Evolutionary conservation across 345 rosid species (phyloP).

Genomic region (Bruguiera parviflora): DNA sequence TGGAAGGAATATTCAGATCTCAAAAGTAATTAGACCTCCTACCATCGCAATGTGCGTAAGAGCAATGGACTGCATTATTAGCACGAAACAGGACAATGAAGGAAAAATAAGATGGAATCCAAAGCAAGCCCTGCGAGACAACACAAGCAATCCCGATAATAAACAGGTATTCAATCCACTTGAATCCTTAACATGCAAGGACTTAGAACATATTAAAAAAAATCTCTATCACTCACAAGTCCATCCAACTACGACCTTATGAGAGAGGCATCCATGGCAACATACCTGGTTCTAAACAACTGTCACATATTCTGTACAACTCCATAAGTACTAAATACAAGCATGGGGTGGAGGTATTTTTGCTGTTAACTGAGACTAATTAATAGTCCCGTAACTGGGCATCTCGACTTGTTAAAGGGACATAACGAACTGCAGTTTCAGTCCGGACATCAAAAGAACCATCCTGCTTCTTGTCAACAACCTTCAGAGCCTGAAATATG

Average conservation of each 20-base stretch:
- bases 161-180: too few species aligned
- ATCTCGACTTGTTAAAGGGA: slow-evolving; percentile 86
- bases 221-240: background rate
- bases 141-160: too few species aligned
- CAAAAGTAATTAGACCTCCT: too few species aligned
- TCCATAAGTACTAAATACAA: background rate
- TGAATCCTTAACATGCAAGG: too few species aligned
- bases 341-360: background rate
- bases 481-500: slow-evolving; percentile 72
- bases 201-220: background rate
- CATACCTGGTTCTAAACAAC: background rate
- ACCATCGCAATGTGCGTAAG: too few species aligned
- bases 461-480: slow-evolving; percentile 68
- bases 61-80: too few species aligned
- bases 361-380: background rate
- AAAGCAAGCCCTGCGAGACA: too few species aligned
- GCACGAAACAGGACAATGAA: too few species aligned
- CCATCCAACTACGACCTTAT: background rate
- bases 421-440: slow-evolving; percentile 84
- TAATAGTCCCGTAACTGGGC: slow-evolving; percentile 47
- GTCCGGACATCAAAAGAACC: slow-evolving; percentile 60
- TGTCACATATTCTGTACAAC: background rate
- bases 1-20: too few species aligned
- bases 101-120: too few species aligned
- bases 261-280: background rate